These are phyloP conservation scores for Colletotrichum chlorophyti DNA, from an alignment of 2,329 filamentous ascomycete species.

Conservation along the genomic window DNA sequence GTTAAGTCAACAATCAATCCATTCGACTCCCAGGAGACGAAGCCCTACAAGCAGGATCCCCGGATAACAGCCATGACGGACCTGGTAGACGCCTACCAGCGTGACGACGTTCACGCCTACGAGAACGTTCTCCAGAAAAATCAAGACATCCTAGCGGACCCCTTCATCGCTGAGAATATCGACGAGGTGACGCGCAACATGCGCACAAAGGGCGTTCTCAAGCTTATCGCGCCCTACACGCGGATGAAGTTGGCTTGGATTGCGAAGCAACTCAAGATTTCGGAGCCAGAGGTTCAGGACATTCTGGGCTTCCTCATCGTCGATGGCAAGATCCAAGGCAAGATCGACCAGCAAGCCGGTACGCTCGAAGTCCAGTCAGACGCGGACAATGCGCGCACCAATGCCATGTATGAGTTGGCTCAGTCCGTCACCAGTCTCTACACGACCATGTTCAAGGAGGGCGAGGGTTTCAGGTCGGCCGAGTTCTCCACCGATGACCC, in stretches of 20 bases:
- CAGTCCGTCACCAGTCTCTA: slow-evolving; percentile 74
- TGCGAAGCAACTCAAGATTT: slow-evolving; percentile 85
- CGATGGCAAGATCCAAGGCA: slow-evolving; percentile 84
- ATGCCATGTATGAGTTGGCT: slow-evolving; percentile 76
- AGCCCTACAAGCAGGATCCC: slow-evolving; percentile 95
- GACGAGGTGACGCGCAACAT: slow-evolving; percentile 98
- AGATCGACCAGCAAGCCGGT: slow-evolving; percentile 87
- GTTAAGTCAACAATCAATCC: slow-evolving; percentile 99
- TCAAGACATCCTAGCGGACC: slow-evolving; percentile 86
- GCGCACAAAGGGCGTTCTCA: slow-evolving; percentile 93
- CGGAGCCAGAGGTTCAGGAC: slow-evolving; percentile 86
- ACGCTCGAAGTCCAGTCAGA: slow-evolving; percentile 80
- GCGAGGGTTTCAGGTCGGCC: slow-evolving; percentile 68
- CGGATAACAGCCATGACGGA: slow-evolving; percentile 97
- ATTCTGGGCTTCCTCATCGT: slow-evolving; percentile 95
- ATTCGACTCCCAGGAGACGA: slow-evolving; percentile 98
- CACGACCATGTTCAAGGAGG: slow-evolving; percentile 75
- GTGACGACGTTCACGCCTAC: slow-evolving; percentile 91
- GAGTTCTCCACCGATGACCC: slow-evolving; percentile 37
- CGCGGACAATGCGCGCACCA: slow-evolving; percentile 76
- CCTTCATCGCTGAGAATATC: slow-evolving; percentile 98
- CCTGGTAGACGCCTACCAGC: slow-evolving; percentile 94
- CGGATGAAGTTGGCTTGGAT: slow-evolving; percentile 90
- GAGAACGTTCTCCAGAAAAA: slow-evolving; percentile 87
- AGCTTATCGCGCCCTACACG: slow-evolving; percentile 93